phyloP scores from a whole-genome alignment of 495 filamentous ascomycete species.

The Penicillium psychrofluorescens region DNA sequence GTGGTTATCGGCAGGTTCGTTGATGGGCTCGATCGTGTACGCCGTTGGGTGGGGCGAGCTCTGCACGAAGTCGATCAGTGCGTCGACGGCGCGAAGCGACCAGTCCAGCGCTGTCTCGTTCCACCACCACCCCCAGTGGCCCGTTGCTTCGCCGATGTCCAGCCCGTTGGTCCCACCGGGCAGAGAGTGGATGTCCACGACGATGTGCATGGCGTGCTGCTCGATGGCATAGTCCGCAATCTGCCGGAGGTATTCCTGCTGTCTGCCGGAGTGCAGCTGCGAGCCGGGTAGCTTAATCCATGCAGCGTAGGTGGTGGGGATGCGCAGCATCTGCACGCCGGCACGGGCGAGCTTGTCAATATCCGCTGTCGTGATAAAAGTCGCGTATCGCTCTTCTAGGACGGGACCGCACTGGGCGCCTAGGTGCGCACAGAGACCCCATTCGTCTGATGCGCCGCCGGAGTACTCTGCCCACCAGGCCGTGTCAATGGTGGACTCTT shows the following conservation, averaged over 20 bases:
- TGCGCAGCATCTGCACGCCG: constrained; percentile 21
- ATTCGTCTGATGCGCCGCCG: constrained; percentile 20
- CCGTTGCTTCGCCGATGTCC: constrained; percentile 21
- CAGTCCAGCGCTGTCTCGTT: constrained; percentile 20
- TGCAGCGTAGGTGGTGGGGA: constrained; percentile 21
- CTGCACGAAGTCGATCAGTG: constrained; percentile 17
- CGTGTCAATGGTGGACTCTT: constrained; percentile 26
- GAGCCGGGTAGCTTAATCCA: constrained; percentile 24
- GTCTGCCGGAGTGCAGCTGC: constrained; percentile 21
- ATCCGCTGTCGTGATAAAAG: constrained; percentile 20
- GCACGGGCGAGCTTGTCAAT: constrained; percentile 19
- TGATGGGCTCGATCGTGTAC: constrained; percentile 22
- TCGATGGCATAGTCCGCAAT: constrained; percentile 22
- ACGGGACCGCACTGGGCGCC: constrained; percentile 14
- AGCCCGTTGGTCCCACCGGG: constrained; percentile 23
- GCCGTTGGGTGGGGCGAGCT: constrained; percentile 14
- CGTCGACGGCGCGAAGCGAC: constrained; percentile 21
- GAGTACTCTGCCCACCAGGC: constrained; percentile 17
- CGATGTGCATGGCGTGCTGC: constrained; percentile 23
- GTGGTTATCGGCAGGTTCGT: constrained; percentile 22
- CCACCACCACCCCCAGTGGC: constrained; percentile 22
- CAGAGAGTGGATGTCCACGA: constrained; percentile 25
- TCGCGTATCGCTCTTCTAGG: constrained; percentile 21
- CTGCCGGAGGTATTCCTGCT: constrained; percentile 15
- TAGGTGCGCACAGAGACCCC: constrained; percentile 19